Evolutionary conservation across 768 basidiomycete species (phyloP).

Genomic region (Nidula microcarpa): DNA sequence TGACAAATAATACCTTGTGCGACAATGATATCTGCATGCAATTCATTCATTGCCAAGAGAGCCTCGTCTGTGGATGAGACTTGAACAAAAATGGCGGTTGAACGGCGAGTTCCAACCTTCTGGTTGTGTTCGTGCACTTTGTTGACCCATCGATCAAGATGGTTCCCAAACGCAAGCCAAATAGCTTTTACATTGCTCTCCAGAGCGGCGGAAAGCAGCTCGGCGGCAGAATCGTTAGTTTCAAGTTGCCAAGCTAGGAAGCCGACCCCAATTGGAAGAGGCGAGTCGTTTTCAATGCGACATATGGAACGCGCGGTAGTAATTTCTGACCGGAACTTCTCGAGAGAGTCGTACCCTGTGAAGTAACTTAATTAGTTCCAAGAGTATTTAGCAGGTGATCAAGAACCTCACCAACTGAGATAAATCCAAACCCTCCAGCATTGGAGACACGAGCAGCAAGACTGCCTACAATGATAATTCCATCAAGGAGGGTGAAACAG

Average conservation of each 20-base stretch:
- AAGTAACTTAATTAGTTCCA: not conserved
- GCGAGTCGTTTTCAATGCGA: conserved; percentile 23
- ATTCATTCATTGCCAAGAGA: conserved; percentile 53
- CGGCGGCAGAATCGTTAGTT: conserved; percentile 28
- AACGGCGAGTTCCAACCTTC: conserved; percentile 30
- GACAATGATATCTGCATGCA: conserved; percentile 72
- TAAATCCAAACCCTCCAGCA: conserved; percentile 76
- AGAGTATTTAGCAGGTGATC: not conserved
- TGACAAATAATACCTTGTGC: conserved; percentile 57
- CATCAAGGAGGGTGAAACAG: not conserved
- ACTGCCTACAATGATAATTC: conserved; percentile 22
- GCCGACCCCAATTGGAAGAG: conserved; percentile 68
- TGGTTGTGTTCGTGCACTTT: conserved; percentile 55
- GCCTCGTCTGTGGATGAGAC: conserved; percentile 62
- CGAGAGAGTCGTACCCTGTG: conserved; percentile 44
- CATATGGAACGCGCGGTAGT: conserved; percentile 46
- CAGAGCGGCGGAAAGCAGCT: conserved; percentile 47
- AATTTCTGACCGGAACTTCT: conserved; percentile 48
- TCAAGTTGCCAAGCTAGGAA: conserved; percentile 68
- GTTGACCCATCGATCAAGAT: conserved; percentile 57
- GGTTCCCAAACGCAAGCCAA: conserved; percentile 72
- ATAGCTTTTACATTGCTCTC: conserved; percentile 57
- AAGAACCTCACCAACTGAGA: conserved; percentile 48
- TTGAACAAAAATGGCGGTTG: conserved; percentile 61
- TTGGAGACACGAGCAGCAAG: conserved; percentile 59